phyloP scores from a whole-genome alignment of 2,329 filamentous ascomycete species.

The Nemania bipapillata region DNA sequence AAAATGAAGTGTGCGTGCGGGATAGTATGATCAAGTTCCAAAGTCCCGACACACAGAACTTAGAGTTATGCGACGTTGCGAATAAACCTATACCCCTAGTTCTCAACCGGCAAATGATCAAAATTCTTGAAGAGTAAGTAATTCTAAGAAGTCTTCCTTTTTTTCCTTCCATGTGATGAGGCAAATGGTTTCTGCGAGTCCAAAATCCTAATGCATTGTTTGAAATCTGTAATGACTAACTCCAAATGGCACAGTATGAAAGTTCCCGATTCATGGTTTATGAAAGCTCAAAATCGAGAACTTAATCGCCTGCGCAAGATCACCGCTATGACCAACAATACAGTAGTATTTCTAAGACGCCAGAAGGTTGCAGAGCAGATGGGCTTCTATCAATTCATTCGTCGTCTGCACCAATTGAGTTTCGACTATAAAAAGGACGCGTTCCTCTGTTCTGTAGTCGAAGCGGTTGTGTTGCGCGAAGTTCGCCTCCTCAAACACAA shows the following conservation, averaged over 20 bases:
- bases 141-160: not conserved
- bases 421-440: slow-evolving; percentile 74
- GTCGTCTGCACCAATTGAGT: slow-evolving; percentile 65
- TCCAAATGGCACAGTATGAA: slow-evolving; percentile 10
- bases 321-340: slow-evolving; percentile 68
- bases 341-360: slow-evolving; percentile 71
- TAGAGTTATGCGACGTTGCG: slow-evolving; percentile 78
- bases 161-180: too few relatives aligned
- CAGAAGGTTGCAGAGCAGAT: slow-evolving; percentile 71
- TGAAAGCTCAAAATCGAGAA: slow-evolving; percentile 71
- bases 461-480: slow-evolving; percentile 75
- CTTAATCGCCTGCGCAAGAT: slow-evolving; percentile 69
- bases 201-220: slow-evolving; percentile 64
- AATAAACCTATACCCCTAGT: slow-evolving; percentile 74
- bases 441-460: slow-evolving; percentile 77
- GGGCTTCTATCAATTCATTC: slow-evolving; percentile 70
- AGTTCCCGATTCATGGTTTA: slow-evolving; percentile 68
- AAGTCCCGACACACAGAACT: slow-evolving; percentile 62
- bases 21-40: slow-evolving; percentile 84
- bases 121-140: slow-evolving; percentile 77
- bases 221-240: not conserved
- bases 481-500: slow-evolving; percentile 81
- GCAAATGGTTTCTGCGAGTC: too few relatives aligned
- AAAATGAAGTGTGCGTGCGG: slow-evolving; percentile 65
- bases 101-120: slow-evolving; percentile 83